phyloP scores from a whole-genome alignment of 23 red algal genomes.

The Agarophyton chilense region DNA sequence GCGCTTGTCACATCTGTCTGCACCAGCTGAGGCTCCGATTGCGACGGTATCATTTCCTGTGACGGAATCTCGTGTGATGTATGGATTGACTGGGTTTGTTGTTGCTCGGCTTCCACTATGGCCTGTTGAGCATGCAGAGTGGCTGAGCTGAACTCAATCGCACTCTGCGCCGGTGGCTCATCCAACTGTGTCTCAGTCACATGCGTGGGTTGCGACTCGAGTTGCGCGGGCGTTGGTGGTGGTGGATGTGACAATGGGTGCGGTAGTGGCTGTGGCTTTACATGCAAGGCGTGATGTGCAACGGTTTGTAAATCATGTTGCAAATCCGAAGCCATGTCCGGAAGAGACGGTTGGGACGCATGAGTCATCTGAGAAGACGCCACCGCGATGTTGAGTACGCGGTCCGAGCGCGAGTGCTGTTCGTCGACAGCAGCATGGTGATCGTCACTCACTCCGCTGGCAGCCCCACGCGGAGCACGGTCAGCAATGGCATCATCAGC shows the following conservation, averaged over 20 bases:
- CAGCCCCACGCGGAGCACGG: background rate
- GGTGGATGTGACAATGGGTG: too few species aligned
- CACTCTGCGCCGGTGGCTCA: background rate
- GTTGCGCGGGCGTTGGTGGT: background rate
- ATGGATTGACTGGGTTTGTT: background rate
- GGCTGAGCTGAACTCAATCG: background rate
- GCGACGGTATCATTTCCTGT: background rate
- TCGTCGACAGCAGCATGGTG: background rate
- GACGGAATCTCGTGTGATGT: background rate
- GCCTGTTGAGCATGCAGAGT: background rate
- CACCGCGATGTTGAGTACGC: background rate
- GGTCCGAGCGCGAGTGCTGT: background rate
- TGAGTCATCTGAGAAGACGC: background rate
- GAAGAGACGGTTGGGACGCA: background rate
- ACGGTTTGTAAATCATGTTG: constrained; percentile 4
- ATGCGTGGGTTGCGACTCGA: background rate
- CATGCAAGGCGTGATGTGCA: background rate
- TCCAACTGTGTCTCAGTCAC: background rate
- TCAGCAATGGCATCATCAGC: too few species aligned
- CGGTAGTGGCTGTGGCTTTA: constrained; percentile 6
- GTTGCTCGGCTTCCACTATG: background rate
- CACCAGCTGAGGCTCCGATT: background rate
- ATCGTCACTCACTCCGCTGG: background rate
- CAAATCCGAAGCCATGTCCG: background rate
- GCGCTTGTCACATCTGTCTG: background rate